Base-by-base conservation (phyloP, 2,329 filamentous ascomycete genomes). In the Sarocladiaceae sp. region DNA sequence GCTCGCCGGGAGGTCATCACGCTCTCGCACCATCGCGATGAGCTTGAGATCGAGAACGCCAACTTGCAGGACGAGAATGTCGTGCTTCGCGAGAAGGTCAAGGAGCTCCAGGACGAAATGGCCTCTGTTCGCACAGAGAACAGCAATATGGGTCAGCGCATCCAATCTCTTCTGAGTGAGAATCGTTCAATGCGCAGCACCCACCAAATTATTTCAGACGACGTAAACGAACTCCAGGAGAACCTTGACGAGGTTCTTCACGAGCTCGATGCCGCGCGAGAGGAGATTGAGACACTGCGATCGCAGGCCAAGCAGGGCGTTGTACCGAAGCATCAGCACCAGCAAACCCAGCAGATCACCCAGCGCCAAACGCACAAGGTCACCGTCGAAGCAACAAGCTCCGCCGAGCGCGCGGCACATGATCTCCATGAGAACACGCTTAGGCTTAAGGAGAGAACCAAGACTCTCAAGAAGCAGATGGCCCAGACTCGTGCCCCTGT, bases 361-460 rank as follows among this genome's bases (percentile, higher is more conserved):
- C 65, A 35, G 5, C 29, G 18, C 4, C 26, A 50, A 10, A 4
- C 44, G 3, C 23, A 31, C 3, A 31, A 33, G 44, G 10, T 31
- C 17, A 31, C 20, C n/a, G 26, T 22, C 11, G 31, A 50, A 23
- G 47, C 23, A 20, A 50, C 47, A 3, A 22, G 18, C 3, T 23
- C 26, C 15, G 68, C 71, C 53, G 74, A 75, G 59, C 72, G 71
- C 46, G 74, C 69, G 52, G 63, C 73, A 25, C 70, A 71, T 20
- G 69, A 72, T 29, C 61, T 78, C n/a, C 70, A 75, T 42, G 70
- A 72, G 7, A 70, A 78, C 46, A 74, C 76, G 23, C 58, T 70
- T 44, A 73, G 74, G 50, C 67, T 80, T 15, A 71, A 74, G 59
- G 69, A 74, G n/a, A 68, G 78, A 53, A 66, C 78, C 20, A 69